Evolutionary conservation across 2,329 filamentous ascomycete species (phyloP).

Genomic region (Monosporascus sp.): DNA sequence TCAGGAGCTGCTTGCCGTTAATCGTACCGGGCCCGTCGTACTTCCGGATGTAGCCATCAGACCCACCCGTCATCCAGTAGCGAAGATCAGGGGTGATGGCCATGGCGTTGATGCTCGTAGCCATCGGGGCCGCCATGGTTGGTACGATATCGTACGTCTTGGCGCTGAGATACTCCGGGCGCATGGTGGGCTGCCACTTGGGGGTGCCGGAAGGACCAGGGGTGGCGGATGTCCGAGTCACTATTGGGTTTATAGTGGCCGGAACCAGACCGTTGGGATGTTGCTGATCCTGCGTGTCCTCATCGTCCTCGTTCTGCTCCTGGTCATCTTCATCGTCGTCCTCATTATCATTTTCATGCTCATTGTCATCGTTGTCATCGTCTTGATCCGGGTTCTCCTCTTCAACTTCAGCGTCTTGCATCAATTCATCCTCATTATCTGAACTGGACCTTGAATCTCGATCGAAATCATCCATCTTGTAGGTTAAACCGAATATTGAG

Average conservation of each 20-base stretch:
- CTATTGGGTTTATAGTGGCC: slow-evolving; percentile 10
- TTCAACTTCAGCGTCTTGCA: slow-evolving; percentile 22
- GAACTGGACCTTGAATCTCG: slow-evolving; percentile 36
- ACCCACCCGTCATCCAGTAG: slow-evolving; percentile 90
- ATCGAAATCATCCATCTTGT: slow-evolving; percentile 35
- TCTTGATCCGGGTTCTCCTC: slow-evolving; percentile 20
- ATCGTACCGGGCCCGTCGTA: slow-evolving; percentile 94
- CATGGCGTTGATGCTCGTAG: slow-evolving; percentile 91
- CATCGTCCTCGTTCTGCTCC: slow-evolving; percentile 33
- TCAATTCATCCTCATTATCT: slow-evolving; percentile 37
- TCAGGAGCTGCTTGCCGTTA: slow-evolving; percentile 88
- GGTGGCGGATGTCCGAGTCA: slow-evolving; percentile 27
- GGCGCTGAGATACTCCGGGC: slow-evolving; percentile 74
- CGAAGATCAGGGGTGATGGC: slow-evolving; percentile 89
- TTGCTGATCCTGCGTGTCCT: slow-evolving; percentile 15
- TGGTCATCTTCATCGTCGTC: slow-evolving; percentile 31
- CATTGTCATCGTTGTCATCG: slow-evolving; percentile 36
- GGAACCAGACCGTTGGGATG: slow-evolving; percentile 6
- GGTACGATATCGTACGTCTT: slow-evolving; percentile 89
- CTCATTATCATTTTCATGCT: slow-evolving; percentile 29
- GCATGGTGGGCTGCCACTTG: slow-evolving; percentile 55
- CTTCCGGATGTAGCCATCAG: slow-evolving; percentile 93
- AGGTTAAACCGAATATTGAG: not conserved
- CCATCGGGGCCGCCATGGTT: slow-evolving; percentile 92
- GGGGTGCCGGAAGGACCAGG: slow-evolving; percentile 26